Conservation (phyloP, 768 basidiomycete species). For the Rhizopogon rudus region DNA sequence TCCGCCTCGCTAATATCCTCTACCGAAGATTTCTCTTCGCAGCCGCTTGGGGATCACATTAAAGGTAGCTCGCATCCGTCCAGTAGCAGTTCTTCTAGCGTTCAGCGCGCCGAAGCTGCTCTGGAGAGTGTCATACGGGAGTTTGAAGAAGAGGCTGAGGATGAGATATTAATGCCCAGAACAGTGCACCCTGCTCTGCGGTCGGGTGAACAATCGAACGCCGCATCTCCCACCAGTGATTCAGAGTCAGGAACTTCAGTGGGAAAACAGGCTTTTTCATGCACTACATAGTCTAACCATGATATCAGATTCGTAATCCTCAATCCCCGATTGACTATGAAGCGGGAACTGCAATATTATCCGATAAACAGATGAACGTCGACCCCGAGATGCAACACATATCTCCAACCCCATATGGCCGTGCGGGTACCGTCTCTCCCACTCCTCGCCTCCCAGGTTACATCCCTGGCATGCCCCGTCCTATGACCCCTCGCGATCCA, state of each 20-base stretch:
- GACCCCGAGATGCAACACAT: slow-evolving; percentile 48
- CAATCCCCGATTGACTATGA: slow-evolving; percentile 43
- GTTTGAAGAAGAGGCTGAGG: slow-evolving; percentile 68
- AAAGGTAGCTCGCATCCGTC: slow-evolving; percentile 21
- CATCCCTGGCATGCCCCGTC: slow-evolving; percentile 85
- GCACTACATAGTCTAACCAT: slow-evolving; percentile 14
- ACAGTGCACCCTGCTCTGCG: slow-evolving; percentile 45
- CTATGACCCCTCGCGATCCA: slow-evolving; percentile 81
- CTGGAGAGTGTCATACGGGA: slow-evolving; percentile 73
- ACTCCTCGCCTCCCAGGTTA: slow-evolving; percentile 69
- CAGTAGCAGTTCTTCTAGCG: slow-evolving; percentile 42
- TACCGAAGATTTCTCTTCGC: slow-evolving; percentile 23
- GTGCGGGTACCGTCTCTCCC: slow-evolving; percentile 47
- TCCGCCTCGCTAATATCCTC: slow-evolving; percentile 38
- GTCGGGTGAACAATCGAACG: slow-evolving; percentile 20
- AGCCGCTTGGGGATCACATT: slow-evolving; percentile 9
- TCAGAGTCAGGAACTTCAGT: slow-evolving; percentile 17
- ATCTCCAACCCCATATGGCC: slow-evolving; percentile 53
- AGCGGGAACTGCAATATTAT: slow-evolving; percentile 66
- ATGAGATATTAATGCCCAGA: slow-evolving; percentile 73
- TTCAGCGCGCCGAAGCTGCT: slow-evolving; percentile 63
- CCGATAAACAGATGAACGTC: slow-evolving; percentile 47
- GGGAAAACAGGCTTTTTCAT: slow-evolving; percentile 9
- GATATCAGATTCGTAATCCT: slow-evolving; percentile 21
- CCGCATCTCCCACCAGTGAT: slow-evolving; percentile 14